These are phyloP conservation scores for Backusella psychrophila DNA, from an alignment of 192 early-diverging fungal genomes.

Conservation along the genomic window DNA sequence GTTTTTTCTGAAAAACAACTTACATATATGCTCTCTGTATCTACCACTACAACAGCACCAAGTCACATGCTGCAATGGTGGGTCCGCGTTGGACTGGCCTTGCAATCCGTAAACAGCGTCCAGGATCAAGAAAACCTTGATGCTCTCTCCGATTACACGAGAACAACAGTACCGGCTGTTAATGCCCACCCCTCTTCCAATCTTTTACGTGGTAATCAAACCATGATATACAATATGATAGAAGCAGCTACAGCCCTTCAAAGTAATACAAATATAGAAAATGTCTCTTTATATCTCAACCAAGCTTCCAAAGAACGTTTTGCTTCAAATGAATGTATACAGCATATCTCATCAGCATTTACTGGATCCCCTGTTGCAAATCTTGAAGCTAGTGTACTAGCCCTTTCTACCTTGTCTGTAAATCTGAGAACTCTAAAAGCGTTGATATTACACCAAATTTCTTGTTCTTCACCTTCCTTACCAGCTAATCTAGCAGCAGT, in stretches of 20 bases:
- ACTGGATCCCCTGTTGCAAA: background rate
- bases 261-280: background rate
- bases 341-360: background rate
- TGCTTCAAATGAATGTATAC: constrained; percentile 12
- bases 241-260: constrained; percentile 10
- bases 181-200: background rate
- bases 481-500: background rate
- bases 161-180: constrained; percentile 1
- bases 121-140: background rate
- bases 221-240: constrained; percentile 13
- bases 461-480: background rate
- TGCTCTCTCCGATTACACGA: background rate
- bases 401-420: constrained; percentile 6
- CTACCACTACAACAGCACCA: constrained; percentile 9
- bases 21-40: background rate
- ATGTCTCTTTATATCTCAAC: background rate
- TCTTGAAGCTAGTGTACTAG: constrained; percentile 10
- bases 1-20: constrained; percentile 12
- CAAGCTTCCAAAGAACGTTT: background rate
- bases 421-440: constrained; percentile 3
- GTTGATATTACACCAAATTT: constrained; percentile 3
- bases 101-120: background rate
- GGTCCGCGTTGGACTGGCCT: constrained; percentile 7
- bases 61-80: constrained; percentile 16
- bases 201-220: constrained; percentile 4